A percentile compares a stretch with the other conserved stretches of the same genome.
Conservation (phyloP, 441 rosid genomes). For the Arabidopsis hybrid region DNA sequence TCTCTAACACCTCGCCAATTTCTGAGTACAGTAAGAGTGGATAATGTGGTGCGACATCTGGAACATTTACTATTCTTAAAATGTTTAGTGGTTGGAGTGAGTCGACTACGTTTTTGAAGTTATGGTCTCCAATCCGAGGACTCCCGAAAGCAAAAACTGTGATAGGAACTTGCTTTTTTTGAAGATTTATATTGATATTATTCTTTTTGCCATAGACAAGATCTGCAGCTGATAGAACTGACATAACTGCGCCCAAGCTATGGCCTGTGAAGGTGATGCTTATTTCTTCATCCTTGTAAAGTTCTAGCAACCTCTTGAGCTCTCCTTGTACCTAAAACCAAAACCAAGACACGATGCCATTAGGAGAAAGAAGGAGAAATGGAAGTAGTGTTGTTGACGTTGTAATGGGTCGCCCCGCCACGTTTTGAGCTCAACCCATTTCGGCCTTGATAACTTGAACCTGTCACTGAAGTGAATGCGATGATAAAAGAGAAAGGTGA, state of each 20-base stretch:
- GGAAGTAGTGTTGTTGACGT: neutral
- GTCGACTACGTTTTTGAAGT: conserved; percentile 37
- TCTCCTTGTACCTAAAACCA: conserved; percentile 48
- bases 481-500: conserved; percentile 22
- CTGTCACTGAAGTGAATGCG: conserved; percentile 7
- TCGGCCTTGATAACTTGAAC: neutral
- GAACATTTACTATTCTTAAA: conserved; percentile 51
- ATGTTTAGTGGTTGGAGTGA: conserved; percentile 45
- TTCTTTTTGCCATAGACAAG: conserved; percentile 39
- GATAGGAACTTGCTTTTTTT: conserved; percentile 38
- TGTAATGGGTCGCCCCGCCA: neutral
- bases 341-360: conserved; percentile 19
- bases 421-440: conserved; percentile 2
- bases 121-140: conserved; percentile 52
- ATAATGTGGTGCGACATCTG: conserved; percentile 51
- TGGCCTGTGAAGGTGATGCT: conserved; percentile 57
- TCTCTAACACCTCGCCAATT: conserved; percentile 53
- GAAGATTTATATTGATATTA: conserved; percentile 24
- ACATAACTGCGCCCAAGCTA: conserved; percentile 57
- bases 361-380: conserved; percentile 1
- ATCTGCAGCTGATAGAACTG: conserved; percentile 49
- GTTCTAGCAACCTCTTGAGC: conserved; percentile 48
- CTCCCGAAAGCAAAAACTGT: conserved; percentile 55
- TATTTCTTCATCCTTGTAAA: conserved; percentile 52
- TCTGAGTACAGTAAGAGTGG: conserved; percentile 49